Base-by-base conservation (phyloP, 2,329 filamentous ascomycete species). In the Pseudocercospora pini-densiflorae region DNA sequence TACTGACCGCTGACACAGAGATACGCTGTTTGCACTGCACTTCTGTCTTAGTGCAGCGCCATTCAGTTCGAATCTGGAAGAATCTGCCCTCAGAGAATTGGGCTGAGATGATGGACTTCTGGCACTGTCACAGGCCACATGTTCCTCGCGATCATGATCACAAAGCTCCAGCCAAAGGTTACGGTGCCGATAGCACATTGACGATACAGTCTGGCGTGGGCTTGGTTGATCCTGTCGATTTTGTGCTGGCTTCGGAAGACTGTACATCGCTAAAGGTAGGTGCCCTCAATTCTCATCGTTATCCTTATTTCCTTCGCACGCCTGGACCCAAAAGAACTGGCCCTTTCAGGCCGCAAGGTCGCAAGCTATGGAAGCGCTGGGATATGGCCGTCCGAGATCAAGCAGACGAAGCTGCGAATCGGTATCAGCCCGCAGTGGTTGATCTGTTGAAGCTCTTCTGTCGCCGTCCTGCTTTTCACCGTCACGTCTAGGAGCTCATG, bases 31-130 rank as follows among this genome's bases (percentile, higher is more conserved):
- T 64, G 19, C 54, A 59, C 1, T 79, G 77, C 64, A 53, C 66
- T 12, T 59, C 69, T 19, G 63, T 73, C 7, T 19, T 80, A 3
- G 63, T 78, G 14, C 36, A 49, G 12, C 67, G 64, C 21, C 69
- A 72, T 43, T 61, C 81, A 88, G 62, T 81, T 7, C 80, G 78
- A 45, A 78, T 81, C 43, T 99, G 95, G 94, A 97, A 94, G 79
- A 93, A 99, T 75, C 82, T 99, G 19, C 95, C 95, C 0, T 97
- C 93, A 75, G 93, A 97, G 69, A 94, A 97, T 75, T 99, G 95
- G 95, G 96, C 95, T 0, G 95, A 99, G 81, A 97, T 99, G 94
- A 99, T 99, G 95, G 96, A 99, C 78, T 97, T 99, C 73, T 99
- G 95, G 95, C 96, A 99, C 79, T 99, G 95, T 75, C 95, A 99